Evolutionary conservation across 805 yeast genomes (phyloP).

Genomic region (Brettanomyces sp.): DNA sequence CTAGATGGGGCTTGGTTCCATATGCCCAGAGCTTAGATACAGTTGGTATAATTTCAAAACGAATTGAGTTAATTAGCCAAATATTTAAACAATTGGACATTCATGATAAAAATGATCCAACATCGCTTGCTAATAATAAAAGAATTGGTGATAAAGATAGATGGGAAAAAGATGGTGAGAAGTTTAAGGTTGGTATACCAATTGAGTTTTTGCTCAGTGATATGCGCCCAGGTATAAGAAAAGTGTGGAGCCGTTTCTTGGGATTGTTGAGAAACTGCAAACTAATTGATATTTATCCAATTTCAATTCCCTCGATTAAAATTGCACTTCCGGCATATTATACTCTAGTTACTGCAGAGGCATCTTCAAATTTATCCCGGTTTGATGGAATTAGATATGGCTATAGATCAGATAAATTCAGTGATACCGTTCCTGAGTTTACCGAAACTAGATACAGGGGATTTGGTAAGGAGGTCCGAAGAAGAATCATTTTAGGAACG

Average conservation of each 20-base stretch:
- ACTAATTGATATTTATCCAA: slow-evolving; percentile 43
- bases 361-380: slow-evolving; percentile 82
- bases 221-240: slow-evolving; percentile 36
- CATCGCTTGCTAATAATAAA: slow-evolving; percentile 36
- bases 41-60: slow-evolving; percentile 68
- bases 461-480: slow-evolving; percentile 76
- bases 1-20: slow-evolving; percentile 86
- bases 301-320: slow-evolving; percentile 64
- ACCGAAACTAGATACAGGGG: slow-evolving; percentile 52
- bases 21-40: slow-evolving; percentile 94
- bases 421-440: slow-evolving; percentile 28
- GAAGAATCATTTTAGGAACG: slow-evolving; percentile 78
- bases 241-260: slow-evolving; percentile 39
- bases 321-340: slow-evolving; percentile 73
- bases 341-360: slow-evolving; percentile 86
- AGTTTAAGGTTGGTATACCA: slow-evolving; percentile 61
- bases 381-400: slow-evolving; percentile 92
- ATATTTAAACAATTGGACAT: slow-evolving; percentile 51
- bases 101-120: slow-evolving; percentile 72
- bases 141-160: slow-evolving; percentile 20
- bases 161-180: slow-evolving; percentile 4
- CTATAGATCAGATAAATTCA: slow-evolving; percentile 26
- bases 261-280: slow-evolving; percentile 39
- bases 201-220: slow-evolving; percentile 54
- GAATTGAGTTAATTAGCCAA: slow-evolving; percentile 31